These are phyloP conservation scores for Kazachstania bromeliacearum DNA, from an alignment of 805 yeast species.

Conservation along the genomic window DNA sequence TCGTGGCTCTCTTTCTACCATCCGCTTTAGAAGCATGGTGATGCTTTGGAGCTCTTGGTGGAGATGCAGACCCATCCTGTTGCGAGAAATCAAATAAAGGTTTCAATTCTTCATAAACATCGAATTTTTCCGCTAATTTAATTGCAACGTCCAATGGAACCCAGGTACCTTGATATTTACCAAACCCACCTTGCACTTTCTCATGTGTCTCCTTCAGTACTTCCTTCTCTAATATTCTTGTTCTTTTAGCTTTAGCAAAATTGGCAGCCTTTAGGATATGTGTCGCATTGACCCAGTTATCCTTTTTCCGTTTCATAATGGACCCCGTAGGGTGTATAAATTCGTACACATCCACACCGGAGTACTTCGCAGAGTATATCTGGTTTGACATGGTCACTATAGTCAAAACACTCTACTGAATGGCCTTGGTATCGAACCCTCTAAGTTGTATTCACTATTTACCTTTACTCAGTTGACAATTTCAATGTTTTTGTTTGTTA, in stretches of 20 bases:
- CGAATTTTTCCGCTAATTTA: constrained; percentile 54
- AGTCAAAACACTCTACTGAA: too few relatives aligned
- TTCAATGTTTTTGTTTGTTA: too few relatives aligned
- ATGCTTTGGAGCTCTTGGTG: constrained; percentile 58
- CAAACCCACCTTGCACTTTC: constrained; percentile 95
- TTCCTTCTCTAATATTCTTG: constrained; percentile 83
- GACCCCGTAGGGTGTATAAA: constrained; percentile 56
- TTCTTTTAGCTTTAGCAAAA: constrained; percentile 87
- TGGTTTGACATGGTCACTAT: constrained; percentile 24
- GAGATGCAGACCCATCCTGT: constrained; percentile 39
- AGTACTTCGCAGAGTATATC: constrained; percentile 66
- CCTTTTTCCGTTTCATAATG: constrained; percentile 66
- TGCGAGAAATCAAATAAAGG: constrained; percentile 58
- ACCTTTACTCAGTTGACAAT: too few relatives aligned
- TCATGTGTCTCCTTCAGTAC: constrained; percentile 84
- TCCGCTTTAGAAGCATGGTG: constrained; percentile 50
- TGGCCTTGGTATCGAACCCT: too few relatives aligned
- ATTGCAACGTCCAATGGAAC: constrained; percentile 73
- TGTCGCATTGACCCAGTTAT: constrained; percentile 88
- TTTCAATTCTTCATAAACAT: constrained; percentile 50
- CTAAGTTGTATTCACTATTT: too few relatives aligned
- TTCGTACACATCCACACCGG: constrained; percentile 80
- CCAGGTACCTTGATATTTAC: constrained; percentile 96
- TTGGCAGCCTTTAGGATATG: constrained; percentile 89
- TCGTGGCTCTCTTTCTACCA: constrained; percentile 21